Evolutionary conservation across 768 basidiomycete species (phyloP), one percentile per base, ranked within the genome.

Genomic region (Cubamyces sp.): DNA sequence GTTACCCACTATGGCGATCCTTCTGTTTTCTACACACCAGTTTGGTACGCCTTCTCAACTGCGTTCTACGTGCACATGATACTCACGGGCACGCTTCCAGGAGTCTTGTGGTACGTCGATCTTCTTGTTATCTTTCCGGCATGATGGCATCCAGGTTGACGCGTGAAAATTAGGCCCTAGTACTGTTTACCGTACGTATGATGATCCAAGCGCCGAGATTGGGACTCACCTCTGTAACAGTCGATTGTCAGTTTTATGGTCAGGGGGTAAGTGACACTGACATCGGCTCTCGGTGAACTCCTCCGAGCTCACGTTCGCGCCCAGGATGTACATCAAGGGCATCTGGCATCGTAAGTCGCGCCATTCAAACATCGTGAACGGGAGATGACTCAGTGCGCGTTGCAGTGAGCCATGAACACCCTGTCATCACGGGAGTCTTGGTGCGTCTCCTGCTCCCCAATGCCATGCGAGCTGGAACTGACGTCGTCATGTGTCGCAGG

Each of bases 241-340:
- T 34, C 56, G 1, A 42, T 63, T 25, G 55, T 55, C 1, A 63
- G 55, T 57, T 63, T 59, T 47, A 42, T 58, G 51, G 62, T 63
- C 11, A 41, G 62, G 9, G 62, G 43, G 62, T 59, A 58, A 18
- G 55, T n/a, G 19, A 11, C 3, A 26, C 47, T 12, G 16, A 41
- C n/a, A 14, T 18, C 21, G 5, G 23, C 25, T 25, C 7, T 14
- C n/a, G 46, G 1, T 34, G 9, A 7, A 34, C 5, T 6, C 14
- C 7, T 9, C 37, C 47, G 1, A 18, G n/a, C 46, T 23, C 3
- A 23, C 3, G 5, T 2, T 19, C 15, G 15, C 19, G 40, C 34
- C 16, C 40, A 81, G 78, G 37, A 76, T 85, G 74, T 87, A 84
- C 64, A 78, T 82, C 25, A 73, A 70, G 53, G 77, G 84, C 5